A percentile compares a stretch with the other conserved stretches of the same genome.
phyloP scores from a whole-genome alignment of 768 basidiomycete genomes.

The Jaapia argillacea region DNA sequence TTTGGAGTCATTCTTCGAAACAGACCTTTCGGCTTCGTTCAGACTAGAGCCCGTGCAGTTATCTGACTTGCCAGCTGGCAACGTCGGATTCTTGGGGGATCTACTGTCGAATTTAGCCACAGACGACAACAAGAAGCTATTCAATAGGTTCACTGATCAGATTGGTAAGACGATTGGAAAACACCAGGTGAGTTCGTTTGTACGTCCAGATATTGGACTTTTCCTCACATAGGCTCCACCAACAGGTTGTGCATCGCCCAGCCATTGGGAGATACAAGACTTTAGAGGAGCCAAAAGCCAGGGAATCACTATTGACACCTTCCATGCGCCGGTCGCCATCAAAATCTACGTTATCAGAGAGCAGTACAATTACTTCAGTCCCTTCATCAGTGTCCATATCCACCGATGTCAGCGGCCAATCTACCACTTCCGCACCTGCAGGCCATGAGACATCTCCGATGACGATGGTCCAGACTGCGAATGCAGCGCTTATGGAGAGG shows the following conservation, averaged over 20 bases:
- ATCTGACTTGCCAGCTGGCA: constrained; percentile 49
- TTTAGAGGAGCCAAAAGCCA: constrained; percentile 79
- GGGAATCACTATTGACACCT: constrained; percentile 77
- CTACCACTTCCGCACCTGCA: constrained; percentile 10
- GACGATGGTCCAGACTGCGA: constrained; percentile 65
- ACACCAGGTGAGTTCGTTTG: constrained; percentile 52
- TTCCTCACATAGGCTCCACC: neutral
- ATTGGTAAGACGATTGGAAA: constrained; percentile 91
- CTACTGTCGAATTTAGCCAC: constrained; percentile 86
- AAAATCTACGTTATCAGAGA: constrained; percentile 28
- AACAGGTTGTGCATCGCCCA: constrained; percentile 62
- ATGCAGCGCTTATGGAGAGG: constrained; percentile 80
- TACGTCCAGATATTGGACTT: neutral
- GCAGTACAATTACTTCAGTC: constrained; percentile 17
- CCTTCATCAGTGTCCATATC: constrained; percentile 11
- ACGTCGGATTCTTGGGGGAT: constrained; percentile 65
- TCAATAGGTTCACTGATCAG: constrained; percentile 89
- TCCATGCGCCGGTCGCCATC: constrained; percentile 51
- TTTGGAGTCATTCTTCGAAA: constrained; percentile 93
- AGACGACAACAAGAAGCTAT: constrained; percentile 87
- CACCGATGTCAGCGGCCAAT: constrained; percentile 36
- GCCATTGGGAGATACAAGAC: constrained; percentile 81
- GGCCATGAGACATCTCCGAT: constrained; percentile 33
- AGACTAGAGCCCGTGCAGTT: constrained; percentile 63
- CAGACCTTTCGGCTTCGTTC: constrained; percentile 86